Conservation (phyloP, 768 basidiomycete genomes). For the Russula compacta region DNA sequence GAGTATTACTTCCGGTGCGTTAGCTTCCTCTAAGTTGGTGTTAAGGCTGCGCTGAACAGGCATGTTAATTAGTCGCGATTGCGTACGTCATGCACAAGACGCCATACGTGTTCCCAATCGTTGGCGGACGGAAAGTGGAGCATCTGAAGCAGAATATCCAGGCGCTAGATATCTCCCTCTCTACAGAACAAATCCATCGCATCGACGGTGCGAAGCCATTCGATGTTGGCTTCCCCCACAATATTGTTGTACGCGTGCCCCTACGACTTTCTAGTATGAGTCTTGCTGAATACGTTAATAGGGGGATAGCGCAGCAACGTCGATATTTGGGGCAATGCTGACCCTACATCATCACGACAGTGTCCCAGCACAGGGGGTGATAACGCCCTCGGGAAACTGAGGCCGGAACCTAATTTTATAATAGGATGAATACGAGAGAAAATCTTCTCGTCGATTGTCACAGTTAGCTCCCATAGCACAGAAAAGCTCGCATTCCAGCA, state of each 20-base stretch:
- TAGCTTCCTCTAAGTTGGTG: not conserved
- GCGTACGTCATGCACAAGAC: slow-evolving; percentile 48
- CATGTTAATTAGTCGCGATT: slow-evolving; percentile 34
- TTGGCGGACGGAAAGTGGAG: slow-evolving; percentile 45
- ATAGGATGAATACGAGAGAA: too few species aligned
- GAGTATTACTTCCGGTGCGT: slow-evolving; percentile 38
- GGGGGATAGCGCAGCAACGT: not conserved
- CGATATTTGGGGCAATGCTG: not conserved
- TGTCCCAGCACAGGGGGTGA: not conserved
- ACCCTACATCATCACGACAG: not conserved
- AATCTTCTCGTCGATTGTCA: too few species aligned
- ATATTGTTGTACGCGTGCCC: slow-evolving; percentile 26
- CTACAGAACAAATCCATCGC: slow-evolving; percentile 37
- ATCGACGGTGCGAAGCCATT: slow-evolving; percentile 38
- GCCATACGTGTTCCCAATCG: slow-evolving; percentile 42
- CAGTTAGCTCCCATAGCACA: too few species aligned
- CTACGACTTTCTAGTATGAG: not conserved
- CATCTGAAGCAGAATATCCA: slow-evolving; percentile 42
- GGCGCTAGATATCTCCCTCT: slow-evolving; percentile 39
- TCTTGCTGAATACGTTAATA: not conserved
- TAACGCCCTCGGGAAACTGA: not conserved
- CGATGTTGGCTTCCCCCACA: slow-evolving; percentile 37
- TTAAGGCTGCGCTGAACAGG: not conserved
- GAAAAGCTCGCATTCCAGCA: too few species aligned
- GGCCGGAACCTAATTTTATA: not conserved